These are phyloP conservation scores for Cyclocybe cylindracea DNA, from an alignment of 768 basidiomycete species.

Conservation along the genomic window DNA sequence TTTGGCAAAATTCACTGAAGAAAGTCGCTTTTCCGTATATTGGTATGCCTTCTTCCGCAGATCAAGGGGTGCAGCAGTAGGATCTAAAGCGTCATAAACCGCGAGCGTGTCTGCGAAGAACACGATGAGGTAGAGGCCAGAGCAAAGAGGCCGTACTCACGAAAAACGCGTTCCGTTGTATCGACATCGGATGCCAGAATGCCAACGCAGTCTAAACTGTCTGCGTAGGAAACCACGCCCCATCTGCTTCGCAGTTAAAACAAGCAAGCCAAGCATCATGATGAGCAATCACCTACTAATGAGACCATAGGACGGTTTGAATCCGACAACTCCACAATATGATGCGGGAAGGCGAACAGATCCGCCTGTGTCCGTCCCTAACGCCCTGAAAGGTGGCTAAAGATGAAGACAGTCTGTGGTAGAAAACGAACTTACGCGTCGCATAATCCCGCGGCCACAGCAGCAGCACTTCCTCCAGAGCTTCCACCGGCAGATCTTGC, in stretches of 20 bases:
- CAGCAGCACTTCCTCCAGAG: conserved; percentile 94
- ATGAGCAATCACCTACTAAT: conserved; percentile 67
- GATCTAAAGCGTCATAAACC: conserved; percentile 68
- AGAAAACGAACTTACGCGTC: conserved; percentile 61
- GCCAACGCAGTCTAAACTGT: conserved; percentile 94
- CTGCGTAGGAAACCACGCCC: conserved; percentile 92
- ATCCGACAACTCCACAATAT: conserved; percentile 88
- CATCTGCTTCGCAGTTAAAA: conserved; percentile 46
- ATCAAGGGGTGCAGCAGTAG: conserved; percentile 60
- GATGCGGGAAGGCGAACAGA: conserved; percentile 92
- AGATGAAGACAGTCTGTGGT: not conserved
- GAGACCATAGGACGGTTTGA: conserved; percentile 95
- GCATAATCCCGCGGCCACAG: conserved; percentile 84
- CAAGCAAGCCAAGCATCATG: not conserved
- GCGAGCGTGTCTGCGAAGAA: conserved; percentile 42
- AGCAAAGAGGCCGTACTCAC: conserved; percentile 41
- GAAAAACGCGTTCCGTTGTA: conserved; percentile 56
- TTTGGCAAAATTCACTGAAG: conserved; percentile 5
- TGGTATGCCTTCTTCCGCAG: conserved; percentile 28
- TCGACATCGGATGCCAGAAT: conserved; percentile 62
- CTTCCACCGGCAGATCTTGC: conserved; percentile 83
- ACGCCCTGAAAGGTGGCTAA: conserved; percentile 51
- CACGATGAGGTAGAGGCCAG: not conserved
- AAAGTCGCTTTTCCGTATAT: conserved; percentile 10
- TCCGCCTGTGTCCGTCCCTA: conserved; percentile 95